phyloP scores from a whole-genome alignment of 2,329 filamentous ascomycete genomes.

The Calonectria pteridis region DNA sequence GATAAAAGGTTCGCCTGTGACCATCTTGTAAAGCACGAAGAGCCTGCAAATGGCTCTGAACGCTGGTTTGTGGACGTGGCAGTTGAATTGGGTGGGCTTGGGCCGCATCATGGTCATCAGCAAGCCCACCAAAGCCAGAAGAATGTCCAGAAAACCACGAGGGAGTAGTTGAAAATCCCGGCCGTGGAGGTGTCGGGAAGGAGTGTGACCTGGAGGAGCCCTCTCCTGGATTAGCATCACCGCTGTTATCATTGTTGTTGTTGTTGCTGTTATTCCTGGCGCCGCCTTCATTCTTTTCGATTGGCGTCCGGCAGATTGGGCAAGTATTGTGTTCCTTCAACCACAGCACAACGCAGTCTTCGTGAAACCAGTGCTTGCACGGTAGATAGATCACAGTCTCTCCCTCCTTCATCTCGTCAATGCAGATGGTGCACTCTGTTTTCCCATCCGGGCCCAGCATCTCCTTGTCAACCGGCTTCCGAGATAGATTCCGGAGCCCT shows the following conservation, averaged over 20 bases:
- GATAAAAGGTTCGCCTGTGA: background rate
- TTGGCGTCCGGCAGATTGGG: constrained; percentile 78
- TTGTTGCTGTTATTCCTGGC: constrained; percentile 34
- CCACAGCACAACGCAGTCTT: constrained; percentile 85
- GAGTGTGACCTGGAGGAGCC: constrained; percentile 24
- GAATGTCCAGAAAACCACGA: constrained; percentile 23
- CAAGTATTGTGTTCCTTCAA: constrained; percentile 93
- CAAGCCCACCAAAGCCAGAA: constrained; percentile 11
- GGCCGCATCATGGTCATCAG: background rate
- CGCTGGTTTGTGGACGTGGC: constrained; percentile 44
- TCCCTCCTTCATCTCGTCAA: constrained; percentile 82
- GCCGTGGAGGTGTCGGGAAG: constrained; percentile 18
- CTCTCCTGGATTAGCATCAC: constrained; percentile 11
- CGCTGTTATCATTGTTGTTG: constrained; percentile 24
- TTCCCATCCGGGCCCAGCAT: constrained; percentile 77
- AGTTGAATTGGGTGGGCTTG: constrained; percentile 32
- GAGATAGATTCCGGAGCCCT: constrained; percentile 80
- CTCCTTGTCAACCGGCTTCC: constrained; percentile 75
- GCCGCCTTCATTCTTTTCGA: constrained; percentile 55
- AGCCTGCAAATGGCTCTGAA: constrained; percentile 46
- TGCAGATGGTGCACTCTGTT: constrained; percentile 94
- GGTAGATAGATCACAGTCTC: constrained; percentile 83
- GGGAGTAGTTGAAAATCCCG: background rate
- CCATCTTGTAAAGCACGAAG: constrained; percentile 43
- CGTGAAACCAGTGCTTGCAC: constrained; percentile 95